Percentiles rank a stretch among this genome's conserved stretches.
These are phyloP conservation scores for Alloascoidea africana DNA, from an alignment of 805 yeast genomes.

Conservation along the genomic window DNA sequence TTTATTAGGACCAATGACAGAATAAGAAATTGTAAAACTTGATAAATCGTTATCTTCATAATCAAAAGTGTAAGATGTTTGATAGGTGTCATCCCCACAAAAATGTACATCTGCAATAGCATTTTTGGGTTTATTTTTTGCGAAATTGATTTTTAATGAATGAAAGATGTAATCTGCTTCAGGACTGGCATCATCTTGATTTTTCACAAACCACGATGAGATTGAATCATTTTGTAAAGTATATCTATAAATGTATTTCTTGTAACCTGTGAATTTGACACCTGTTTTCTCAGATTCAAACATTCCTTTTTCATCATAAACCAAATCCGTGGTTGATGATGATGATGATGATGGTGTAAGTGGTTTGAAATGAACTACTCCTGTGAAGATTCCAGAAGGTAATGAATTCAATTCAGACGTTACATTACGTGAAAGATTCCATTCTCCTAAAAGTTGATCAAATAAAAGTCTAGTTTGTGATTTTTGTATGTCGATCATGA, in stretches of 20 bases:
- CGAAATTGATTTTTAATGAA: neutral
- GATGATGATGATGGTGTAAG: neutral
- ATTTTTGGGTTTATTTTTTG: neutral
- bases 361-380: neutral
- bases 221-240: neutral
- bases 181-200: neutral
- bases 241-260: neutral
- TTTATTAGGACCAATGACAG: neutral
- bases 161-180: neutral
- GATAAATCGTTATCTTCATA: neutral
- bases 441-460: neutral
- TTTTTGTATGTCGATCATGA: too few relatives aligned
- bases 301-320: slow-evolving; percentile 1
- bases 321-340: neutral
- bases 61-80: neutral
- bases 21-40: neutral
- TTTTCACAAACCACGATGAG: neutral
- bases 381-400: slow-evolving; percentile 1
- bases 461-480: too few relatives aligned
- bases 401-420: neutral
- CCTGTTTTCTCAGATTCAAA: neutral
- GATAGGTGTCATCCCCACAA: neutral
- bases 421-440: neutral
- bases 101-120: neutral
- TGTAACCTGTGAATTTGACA: neutral